phyloP scores from a whole-genome alignment of 805 yeast genomes.

The Wickerhamomyces kurtzmanii region DNA sequence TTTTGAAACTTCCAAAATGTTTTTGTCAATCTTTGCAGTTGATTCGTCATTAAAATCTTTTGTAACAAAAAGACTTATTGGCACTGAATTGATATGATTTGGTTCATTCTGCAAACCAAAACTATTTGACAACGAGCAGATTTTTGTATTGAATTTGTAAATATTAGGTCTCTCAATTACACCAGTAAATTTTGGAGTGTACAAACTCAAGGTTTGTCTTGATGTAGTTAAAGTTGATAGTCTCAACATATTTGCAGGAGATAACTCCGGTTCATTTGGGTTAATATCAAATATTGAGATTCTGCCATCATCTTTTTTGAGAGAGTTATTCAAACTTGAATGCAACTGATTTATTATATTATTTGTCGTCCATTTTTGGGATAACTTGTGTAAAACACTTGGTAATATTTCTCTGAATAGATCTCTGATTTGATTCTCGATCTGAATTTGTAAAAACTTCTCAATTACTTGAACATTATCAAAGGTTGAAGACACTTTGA shows the following conservation, averaged over 20 bases:
- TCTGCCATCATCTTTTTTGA: conserved; percentile 14
- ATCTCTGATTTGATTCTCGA: conserved; percentile 71
- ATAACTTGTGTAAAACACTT: conserved; percentile 64
- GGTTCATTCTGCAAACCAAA: too few relatives aligned
- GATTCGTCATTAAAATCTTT: too few relatives aligned
- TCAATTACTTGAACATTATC: conserved; percentile 79
- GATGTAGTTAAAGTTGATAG: conserved; percentile 61
- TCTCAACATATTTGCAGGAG: conserved; percentile 58
- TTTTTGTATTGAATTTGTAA: too few relatives aligned
- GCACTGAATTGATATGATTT: too few relatives aligned
- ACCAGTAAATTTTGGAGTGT: conserved; percentile 47
- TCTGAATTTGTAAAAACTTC: conserved; percentile 71
- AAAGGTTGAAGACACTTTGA: conserved; percentile 78
- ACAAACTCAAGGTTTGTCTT: conserved; percentile 71
- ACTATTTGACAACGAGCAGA: too few relatives aligned
- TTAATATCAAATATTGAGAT: conserved; percentile 40
- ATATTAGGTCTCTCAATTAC: conserved; percentile 43
- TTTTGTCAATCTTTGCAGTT: too few relatives aligned
- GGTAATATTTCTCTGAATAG: conserved; percentile 81
- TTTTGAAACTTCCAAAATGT: conserved; percentile 15
- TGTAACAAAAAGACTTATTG: too few relatives aligned
- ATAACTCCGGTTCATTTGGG: conserved; percentile 49
- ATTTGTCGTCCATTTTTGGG: conserved; percentile 51
- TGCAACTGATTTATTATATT: conserved; percentile 19
- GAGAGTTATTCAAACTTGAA: conserved; percentile 12